Base-by-base conservation (phyloP, 73 alveolate species). In the Paramecium biaurelia region DNA sequence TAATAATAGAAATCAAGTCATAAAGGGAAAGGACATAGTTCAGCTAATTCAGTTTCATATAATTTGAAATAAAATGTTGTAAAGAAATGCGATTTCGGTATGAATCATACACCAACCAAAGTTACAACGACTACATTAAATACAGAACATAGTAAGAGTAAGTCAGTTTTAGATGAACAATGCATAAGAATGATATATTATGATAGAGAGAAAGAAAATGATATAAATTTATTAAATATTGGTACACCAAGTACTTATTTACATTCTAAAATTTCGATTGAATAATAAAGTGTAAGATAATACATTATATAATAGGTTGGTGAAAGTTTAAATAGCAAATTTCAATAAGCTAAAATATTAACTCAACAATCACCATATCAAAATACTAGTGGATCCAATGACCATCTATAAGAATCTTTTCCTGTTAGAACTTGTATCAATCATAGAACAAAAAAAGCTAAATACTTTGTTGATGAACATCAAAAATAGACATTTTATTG, bases 81-180 rank as follows among this genome's bases (percentile, higher is more conserved):
- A 30, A 63, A 63, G 45, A 63, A 63, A 63, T 63, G 84, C 12
- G 84, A 63, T 23, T 63, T 23, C 12, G 84, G 76, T 2, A 41
- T 43, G 56, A 45, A 32, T 23, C 72, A 43, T 24, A 79, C 90
- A 10, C 90, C 90, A 41, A 79, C 90, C 1, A 79, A 79, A 47
- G 32, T 72, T 72, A 79, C 74, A 3, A 47, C 45, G 2, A 79
- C 90, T 11, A 79, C 90, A 20, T 24, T 42, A 41, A 79, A 41
- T 24, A 79, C 90, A 79, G 90, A 79, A 47, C 90, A 79, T 79
- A 79, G 90, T 23, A 79, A 79, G 15, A 79, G 90, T 47, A 79
- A 79, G 23, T 79, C 90, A 11, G 90, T 79, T 10, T 32, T 47
- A 7, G 90, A 79, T 30, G 90, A 79, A 5, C 37, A 79, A 7